Evolutionary conservation across 2,329 filamentous ascomycete species (phyloP).

Genomic region (Trichoderma aggressivum): DNA sequence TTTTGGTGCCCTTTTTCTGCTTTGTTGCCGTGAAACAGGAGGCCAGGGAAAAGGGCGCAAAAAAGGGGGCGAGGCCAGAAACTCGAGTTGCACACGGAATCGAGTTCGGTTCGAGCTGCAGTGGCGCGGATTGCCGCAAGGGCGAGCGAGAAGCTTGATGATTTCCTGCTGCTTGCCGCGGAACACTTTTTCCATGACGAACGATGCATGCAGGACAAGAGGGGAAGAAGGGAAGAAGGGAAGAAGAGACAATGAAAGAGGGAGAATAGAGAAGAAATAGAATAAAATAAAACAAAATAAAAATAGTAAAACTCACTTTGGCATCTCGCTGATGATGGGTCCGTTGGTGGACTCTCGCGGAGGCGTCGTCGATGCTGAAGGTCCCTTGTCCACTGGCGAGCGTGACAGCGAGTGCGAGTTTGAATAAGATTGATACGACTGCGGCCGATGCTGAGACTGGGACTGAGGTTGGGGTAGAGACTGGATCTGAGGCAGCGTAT

Average conservation of each 20-base stretch:
- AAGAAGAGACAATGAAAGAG: not conserved
- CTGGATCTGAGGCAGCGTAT: not conserved
- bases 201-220: not conserved
- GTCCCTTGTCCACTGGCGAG: not conserved
- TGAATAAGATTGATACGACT: not conserved
- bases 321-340: not conserved
- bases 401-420: not conserved
- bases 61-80: not conserved
- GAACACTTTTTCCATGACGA: not conserved
- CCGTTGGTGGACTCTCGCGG: not conserved
- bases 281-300: not conserved
- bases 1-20: not conserved
- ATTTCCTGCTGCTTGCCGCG: not conserved
- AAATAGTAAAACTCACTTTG: conserved; percentile 15
- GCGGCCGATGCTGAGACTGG: not conserved
- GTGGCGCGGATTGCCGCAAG: not conserved
- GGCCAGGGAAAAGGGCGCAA: not conserved
- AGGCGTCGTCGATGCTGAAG: conserved; percentile 6
- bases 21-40: not conserved
- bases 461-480: not conserved
- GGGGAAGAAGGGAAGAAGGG: not conserved
- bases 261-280: not conserved
- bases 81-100: not conserved
- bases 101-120: not conserved
- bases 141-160: not conserved